Percentiles rank a stretch among this genome's conserved stretches.
phyloP scores from a whole-genome alignment of 2,329 filamentous ascomycete species.

The Rosellinia necatrix region DNA sequence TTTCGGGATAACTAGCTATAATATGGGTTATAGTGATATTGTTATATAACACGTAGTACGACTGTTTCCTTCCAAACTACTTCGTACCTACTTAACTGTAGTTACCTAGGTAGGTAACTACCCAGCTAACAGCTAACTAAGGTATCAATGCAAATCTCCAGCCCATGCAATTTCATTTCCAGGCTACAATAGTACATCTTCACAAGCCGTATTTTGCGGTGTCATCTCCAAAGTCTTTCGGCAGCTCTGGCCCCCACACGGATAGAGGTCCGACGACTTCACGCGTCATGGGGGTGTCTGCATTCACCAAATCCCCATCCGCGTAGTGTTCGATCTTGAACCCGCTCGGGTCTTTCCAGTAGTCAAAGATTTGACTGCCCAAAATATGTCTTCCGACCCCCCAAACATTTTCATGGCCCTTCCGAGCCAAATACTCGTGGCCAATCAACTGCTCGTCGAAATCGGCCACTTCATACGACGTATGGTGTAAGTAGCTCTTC shows the following conservation, averaged over 20 bases:
- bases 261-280: slow-evolving; percentile 29
- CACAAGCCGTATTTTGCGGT: slow-evolving; percentile 16
- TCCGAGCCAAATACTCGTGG: slow-evolving; percentile 57
- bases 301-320: slow-evolving; percentile 62
- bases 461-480: slow-evolving; percentile 61
- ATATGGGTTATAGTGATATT: too few species aligned
- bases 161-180: too few species aligned
- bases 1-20: too few species aligned
- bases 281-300: slow-evolving; percentile 43
- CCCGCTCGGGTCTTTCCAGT: slow-evolving; percentile 30
- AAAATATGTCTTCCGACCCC: slow-evolving; percentile 62
- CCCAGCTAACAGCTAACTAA: too few species aligned
- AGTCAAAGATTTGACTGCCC: slow-evolving; percentile 62
- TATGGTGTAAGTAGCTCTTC: slow-evolving; percentile 56
- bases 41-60: too few species aligned
- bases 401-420: slow-evolving; percentile 59
- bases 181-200: too few species aligned
- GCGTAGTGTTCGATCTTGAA: slow-evolving; percentile 61
- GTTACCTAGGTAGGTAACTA: too few species aligned
- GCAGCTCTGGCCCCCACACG: slow-evolving; percentile 31
- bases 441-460: slow-evolving; percentile 63
- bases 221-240: slow-evolving; percentile 27
- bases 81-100: too few species aligned
- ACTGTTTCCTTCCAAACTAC: too few species aligned
- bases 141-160: too few species aligned